Evolutionary conservation across 768 basidiomycete species (phyloP), one percentile per base, ranked within the genome.

Genomic region (Hemileccinum rubropunctum): DNA sequence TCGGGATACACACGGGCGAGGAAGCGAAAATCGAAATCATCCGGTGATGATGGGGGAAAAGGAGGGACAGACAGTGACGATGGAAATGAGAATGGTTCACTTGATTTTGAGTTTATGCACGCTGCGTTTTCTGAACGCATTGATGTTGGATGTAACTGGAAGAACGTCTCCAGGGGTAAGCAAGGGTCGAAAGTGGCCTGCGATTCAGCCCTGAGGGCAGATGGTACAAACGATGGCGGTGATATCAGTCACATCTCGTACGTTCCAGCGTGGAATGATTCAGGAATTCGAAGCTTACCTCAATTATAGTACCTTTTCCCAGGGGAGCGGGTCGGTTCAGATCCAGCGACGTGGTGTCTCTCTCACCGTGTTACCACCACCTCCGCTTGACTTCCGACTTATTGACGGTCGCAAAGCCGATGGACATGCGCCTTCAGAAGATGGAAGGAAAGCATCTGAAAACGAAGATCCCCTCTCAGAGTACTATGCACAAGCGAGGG

Each of bases 401-500:
- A 28, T 48, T 27, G 50, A 41, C 4, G 20, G 40, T 33, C 45
- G 28, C 33, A 53, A 49, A 21, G n/a, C 21, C 21, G 36, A 46
- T n/a, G 45, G 30, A 2, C 47, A 8, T 34, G 50, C 45, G 28
- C 32, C 9, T 35, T 42, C 42, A 15, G 40, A 35, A 18, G 43
- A 40, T 34, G 52, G 8, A n/a, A 38, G 33, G 23, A 53, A 39
- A 27, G 34, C 41, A 26, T 30, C 23, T 13, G 57, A 53, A 32
- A 47, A 18, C 13, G 55, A 52, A 34, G 86, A 89, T 60, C 84
- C 87, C 0, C 68, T 89, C 45, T 78, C 78, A 1, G 77, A 82
- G 53, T 87, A 84, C 58, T 88, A 88, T 58, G 73, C 69, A 3
- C 67, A 74, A 56, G 87, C 85, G 2, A 75, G 67, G 42, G 78